These are phyloP conservation scores for Fusarium verticillioides DNA, from an alignment of 2,329 filamentous ascomycete genomes.

Conservation along the genomic window DNA sequence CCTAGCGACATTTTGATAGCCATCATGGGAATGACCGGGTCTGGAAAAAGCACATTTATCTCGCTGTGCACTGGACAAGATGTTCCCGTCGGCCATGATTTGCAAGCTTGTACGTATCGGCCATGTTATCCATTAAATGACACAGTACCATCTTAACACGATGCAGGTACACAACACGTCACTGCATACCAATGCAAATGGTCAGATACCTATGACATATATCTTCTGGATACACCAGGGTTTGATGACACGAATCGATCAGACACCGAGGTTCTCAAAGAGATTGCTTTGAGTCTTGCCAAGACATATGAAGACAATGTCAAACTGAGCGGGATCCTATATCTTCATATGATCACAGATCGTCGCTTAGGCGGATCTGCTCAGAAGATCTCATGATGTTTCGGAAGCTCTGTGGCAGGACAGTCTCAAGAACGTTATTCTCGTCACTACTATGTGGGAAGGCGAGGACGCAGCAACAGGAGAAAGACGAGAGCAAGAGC, in stretches of 20 bases:
- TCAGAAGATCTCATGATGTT: background rate
- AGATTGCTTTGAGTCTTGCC: background rate
- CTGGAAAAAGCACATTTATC: conserved; percentile 22
- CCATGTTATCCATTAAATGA: background rate
- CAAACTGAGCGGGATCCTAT: conserved; percentile 4
- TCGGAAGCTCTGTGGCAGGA: background rate
- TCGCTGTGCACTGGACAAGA: background rate
- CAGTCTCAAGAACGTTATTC: background rate
- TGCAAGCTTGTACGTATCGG: background rate
- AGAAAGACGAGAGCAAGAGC: background rate
- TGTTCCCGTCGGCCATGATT: background rate
- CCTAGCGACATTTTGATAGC: conserved; percentile 5
- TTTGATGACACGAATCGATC: conserved; percentile 22
- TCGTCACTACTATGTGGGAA: background rate
- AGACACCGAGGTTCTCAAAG: conserved; percentile 9
- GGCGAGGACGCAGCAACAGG: background rate
- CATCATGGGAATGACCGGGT: conserved; percentile 19
- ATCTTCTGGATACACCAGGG: conserved; percentile 15
- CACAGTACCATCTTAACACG: background rate
- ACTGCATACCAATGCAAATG: background rate
- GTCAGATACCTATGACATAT: background rate
- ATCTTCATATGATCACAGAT: conserved; percentile 14
- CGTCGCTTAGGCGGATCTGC: background rate
- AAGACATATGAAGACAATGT: conserved; percentile 11
- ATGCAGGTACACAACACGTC: background rate